Conservation (phyloP, 176 grass and related monocot species). For the Elymus sibiricus region DNA sequence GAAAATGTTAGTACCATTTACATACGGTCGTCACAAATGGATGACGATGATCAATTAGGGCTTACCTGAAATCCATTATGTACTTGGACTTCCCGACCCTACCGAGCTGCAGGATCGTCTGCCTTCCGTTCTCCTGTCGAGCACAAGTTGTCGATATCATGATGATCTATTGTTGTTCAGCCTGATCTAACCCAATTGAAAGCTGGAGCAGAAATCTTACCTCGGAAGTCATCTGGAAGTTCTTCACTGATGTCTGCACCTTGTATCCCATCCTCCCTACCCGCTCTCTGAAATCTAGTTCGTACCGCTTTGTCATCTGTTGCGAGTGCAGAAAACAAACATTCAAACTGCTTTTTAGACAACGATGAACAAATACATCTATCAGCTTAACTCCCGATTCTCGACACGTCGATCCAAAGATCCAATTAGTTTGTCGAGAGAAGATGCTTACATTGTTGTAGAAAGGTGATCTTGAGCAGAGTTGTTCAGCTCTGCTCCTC, state of each 20-base stretch:
- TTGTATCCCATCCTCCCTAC: slow-evolving; percentile 76
- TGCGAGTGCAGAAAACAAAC: neutral
- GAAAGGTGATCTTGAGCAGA: slow-evolving; percentile 73
- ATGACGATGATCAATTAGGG: neutral
- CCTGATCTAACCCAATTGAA: neutral
- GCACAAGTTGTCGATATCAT: neutral
- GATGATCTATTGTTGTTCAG: neutral
- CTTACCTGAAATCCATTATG: slow-evolving; percentile 87
- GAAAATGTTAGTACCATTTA: neutral
- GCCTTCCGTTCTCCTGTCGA: slow-evolving; percentile 65
- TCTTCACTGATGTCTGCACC: slow-evolving; percentile 92
- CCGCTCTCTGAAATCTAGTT: slow-evolving; percentile 93
- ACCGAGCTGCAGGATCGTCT: slow-evolving; percentile 81
- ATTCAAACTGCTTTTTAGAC: neutral
- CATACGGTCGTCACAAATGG: no score
- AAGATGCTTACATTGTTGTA: slow-evolving; percentile 67
- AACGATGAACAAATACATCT: neutral
- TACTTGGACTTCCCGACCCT: slow-evolving; percentile 81
- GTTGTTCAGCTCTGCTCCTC: slow-evolving; percentile 47
- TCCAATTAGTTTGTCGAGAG: neutral
- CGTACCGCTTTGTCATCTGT: slow-evolving; percentile 75
- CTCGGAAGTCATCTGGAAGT: slow-evolving; percentile 84
- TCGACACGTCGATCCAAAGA: neutral
- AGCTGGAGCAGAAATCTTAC: slow-evolving; percentile 12
- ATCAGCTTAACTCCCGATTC: neutral